These are phyloP conservation scores for Scutellaria galericulata DNA, from an alignment of 257 asterid species.

Conservation along the genomic window DNA sequence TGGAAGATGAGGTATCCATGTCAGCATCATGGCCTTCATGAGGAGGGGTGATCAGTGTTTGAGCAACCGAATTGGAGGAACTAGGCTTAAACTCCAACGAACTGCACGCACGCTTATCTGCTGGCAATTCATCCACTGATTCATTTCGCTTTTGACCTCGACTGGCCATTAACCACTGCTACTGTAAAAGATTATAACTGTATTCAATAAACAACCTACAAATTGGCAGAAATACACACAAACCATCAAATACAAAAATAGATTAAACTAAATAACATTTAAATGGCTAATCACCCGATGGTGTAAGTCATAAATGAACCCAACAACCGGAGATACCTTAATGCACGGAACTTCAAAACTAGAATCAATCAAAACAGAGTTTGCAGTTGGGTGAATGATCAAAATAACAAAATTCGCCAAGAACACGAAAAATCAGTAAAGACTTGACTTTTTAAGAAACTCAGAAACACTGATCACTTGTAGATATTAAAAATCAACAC, in stretches of 20 bases:
- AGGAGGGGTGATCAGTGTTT: conserved; percentile 49
- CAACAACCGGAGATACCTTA: not conserved
- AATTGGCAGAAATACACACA: not conserved
- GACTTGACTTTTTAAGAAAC: conserved; percentile 21
- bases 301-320: not conserved
- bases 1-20: conserved; percentile 79
- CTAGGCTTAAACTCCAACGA: conserved; percentile 77
- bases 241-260: conserved; percentile 24
- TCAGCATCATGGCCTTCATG: conserved; percentile 67
- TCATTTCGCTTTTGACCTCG: conserved; percentile 94
- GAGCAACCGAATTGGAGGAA: conserved; percentile 68
- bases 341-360: conserved; percentile 1
- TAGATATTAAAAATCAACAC: conserved; percentile 29
- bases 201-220: conserved; percentile 6
- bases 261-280: conserved; percentile 16
- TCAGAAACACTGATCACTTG: conserved; percentile 30
- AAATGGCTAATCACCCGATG: not conserved
- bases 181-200: conserved; percentile 25
- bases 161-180: conserved; percentile 59
- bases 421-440: conserved; percentile 15
- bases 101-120: conserved; percentile 93
- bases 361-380: conserved; percentile 26
- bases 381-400: not conserved
- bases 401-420: not conserved
- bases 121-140: conserved; percentile 74